Conservation (phyloP, 441 rosid genomes). For the Mallotus repandus region DNA sequence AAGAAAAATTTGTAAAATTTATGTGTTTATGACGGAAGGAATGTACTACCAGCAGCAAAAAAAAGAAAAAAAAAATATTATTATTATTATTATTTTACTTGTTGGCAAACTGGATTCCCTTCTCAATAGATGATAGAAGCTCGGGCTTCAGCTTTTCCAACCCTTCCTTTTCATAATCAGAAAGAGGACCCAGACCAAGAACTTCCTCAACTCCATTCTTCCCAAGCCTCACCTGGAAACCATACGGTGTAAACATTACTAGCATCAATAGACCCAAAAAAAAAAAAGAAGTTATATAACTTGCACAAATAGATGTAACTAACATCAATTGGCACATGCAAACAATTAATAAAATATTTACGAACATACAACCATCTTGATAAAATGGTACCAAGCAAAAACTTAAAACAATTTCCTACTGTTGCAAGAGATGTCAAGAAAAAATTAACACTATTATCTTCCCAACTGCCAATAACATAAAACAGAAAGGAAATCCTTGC, state of each 20-base stretch:
- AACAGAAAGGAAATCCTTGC: too few species aligned
- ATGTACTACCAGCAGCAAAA: not conserved
- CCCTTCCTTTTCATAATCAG: conserved; percentile 78
- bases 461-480: not conserved
- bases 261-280: too few species aligned
- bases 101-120: conserved; percentile 82
- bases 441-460: not conserved
- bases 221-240: conserved; percentile 81
- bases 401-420: too few species aligned
- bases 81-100: conserved; percentile 23
- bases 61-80: too few species aligned
- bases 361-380: too few species aligned
- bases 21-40: conserved; percentile 13
- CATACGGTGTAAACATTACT: not conserved
- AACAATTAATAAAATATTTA: too few species aligned
- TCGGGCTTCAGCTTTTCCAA: conserved; percentile 82
- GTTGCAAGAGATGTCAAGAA: too few species aligned
- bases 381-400: too few species aligned
- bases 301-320: not conserved
- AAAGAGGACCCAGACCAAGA: conserved; percentile 71
- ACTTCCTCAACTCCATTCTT: conserved; percentile 91
- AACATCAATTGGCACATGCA: not conserved
- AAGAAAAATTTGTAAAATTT: conserved; percentile 27
- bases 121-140: conserved; percentile 75
- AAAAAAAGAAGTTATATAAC: not conserved